Evolutionary conservation across 164 flowering plant genomes (phyloP), one percentile per base, ranked within the genome.

Genomic region (Berberis thunbergii): DNA sequence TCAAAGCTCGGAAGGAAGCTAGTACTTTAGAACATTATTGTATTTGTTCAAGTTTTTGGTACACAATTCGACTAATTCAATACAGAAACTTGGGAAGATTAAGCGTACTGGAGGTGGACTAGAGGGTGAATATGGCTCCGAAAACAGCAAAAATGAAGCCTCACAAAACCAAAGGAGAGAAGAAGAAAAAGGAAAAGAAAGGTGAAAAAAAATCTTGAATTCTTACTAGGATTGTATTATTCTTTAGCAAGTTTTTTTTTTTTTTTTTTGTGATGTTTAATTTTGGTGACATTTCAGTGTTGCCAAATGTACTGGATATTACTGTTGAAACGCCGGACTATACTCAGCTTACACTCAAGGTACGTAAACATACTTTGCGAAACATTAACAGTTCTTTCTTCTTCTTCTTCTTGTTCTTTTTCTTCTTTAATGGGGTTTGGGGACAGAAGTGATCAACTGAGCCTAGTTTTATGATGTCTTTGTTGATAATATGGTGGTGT

Each of bases 131-230:
- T n/a, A 90, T 90, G 97, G 97, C 97, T 77, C 97, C 94, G 0
- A 90, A 87, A 69, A 60, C 87, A 6, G 90, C 94, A 50, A 90
- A 86, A 70, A 43, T 86, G 1, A 90, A 87, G 64, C 84, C 85
- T 10, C 94, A 87, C 73, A 90, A 86, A 71, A 71, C 81, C 54
- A 90, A 87, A 62, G 97, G 97, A 68, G 97, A 90, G 60, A 90
- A 90, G 86, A 89, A 89, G 86, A 90, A 90, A n/a, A 90, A 83
- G 72, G 97, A 90, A 78, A 94, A 90, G 83, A 90, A 90, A 81
- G 97, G 97, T 43, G 60, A 40, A 41, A 3, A n/a, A 26, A 41
- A 40, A 40, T 49, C 64, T 55, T 59, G 1, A 43, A 13, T 2
- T 43, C 43, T 12, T 46, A 41, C 43, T 41, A 2, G 8, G 42